A percentile compares a stretch with the other conserved stretches of the same genome.
Conservation (phyloP, 2,329 filamentous ascomycete genomes). For the Mycosphaerella arachidis region DNA sequence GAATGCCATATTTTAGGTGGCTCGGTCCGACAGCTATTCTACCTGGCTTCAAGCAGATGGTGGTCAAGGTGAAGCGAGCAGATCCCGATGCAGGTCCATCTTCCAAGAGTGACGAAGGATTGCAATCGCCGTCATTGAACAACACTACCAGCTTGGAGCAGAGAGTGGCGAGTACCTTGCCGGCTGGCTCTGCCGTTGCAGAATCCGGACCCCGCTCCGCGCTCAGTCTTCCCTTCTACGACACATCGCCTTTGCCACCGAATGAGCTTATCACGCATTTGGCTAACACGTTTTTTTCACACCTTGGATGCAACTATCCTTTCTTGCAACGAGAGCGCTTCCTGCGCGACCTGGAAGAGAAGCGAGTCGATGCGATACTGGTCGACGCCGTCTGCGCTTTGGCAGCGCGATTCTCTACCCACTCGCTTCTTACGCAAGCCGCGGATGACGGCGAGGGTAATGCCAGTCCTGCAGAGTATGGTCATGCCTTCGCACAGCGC, state of each 20-base stretch:
- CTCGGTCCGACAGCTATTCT: conserved; percentile 89
- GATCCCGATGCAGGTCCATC: conserved; percentile 60
- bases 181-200: conserved; percentile 24
- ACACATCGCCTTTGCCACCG: conserved; percentile 67
- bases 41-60: conserved; percentile 90
- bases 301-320: conserved; percentile 80
- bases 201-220: conserved; percentile 41
- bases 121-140: conserved; percentile 27
- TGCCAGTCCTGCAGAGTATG: conserved; percentile 58
- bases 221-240: conserved; percentile 62
- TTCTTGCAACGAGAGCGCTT: conserved; percentile 73
- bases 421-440: conserved; percentile 47
- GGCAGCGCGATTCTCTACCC: conserved; percentile 71
- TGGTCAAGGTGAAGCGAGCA: conserved; percentile 67
- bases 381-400: conserved; percentile 82
- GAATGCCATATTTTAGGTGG: conserved; percentile 84
- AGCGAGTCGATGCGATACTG: conserved; percentile 75
- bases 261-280: conserved; percentile 71
- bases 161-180: conserved; percentile 19
- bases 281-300: conserved; percentile 73
- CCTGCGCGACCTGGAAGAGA: conserved; percentile 70
- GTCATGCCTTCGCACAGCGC: conserved; percentile 72
- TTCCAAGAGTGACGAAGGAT: conserved; percentile 41
- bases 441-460: conserved; percentile 42
- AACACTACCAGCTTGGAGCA: conserved; percentile 15